phyloP scores from a whole-genome alignment of 495 filamentous ascomycete species.

The Hypoxylon fragiforme region DNA sequence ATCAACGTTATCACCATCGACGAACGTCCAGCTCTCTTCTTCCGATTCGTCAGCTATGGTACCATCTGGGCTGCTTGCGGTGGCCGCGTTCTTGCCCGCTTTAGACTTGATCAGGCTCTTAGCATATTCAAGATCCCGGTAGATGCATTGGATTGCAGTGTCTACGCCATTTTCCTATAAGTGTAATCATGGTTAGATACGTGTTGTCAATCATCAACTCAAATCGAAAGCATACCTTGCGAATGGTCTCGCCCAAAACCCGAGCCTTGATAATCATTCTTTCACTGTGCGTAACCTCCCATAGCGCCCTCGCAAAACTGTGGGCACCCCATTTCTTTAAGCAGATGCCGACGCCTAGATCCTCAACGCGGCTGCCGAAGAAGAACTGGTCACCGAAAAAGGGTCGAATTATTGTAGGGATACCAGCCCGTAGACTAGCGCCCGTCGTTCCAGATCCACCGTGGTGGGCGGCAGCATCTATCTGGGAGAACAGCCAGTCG shows the following conservation, averaged over 20 bases:
- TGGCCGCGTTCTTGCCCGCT: conserved; percentile 51
- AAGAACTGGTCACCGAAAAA: conserved; percentile 99
- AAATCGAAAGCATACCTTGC: conserved; percentile 62
- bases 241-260: conserved; percentile 81
- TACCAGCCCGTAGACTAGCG: conserved; percentile 85
- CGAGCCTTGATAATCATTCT: conserved; percentile 87
- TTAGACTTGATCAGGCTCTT: conserved; percentile 74
- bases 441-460: conserved; percentile 95
- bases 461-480: conserved; percentile 94
- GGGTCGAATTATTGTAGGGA: conserved; percentile 93
- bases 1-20: conserved; percentile 45
- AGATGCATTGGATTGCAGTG: conserved; percentile 87
- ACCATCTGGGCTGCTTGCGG: conserved; percentile 31
- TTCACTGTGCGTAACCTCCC: conserved; percentile 85
- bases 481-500: conserved; percentile 93
- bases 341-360: conserved; percentile 87
- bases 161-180: conserved; percentile 83
- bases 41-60: conserved; percentile 41
- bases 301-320: conserved; percentile 81
- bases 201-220: neutral
- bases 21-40: conserved; percentile 56
- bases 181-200: conserved; percentile 25
- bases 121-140: conserved; percentile 96
- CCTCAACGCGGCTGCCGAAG: conserved; percentile 85
- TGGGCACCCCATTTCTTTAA: conserved; percentile 85